Evolutionary conservation across 352 stramenopile genomes (phyloP).

Genomic region (Pythium phragmitis): DNA sequence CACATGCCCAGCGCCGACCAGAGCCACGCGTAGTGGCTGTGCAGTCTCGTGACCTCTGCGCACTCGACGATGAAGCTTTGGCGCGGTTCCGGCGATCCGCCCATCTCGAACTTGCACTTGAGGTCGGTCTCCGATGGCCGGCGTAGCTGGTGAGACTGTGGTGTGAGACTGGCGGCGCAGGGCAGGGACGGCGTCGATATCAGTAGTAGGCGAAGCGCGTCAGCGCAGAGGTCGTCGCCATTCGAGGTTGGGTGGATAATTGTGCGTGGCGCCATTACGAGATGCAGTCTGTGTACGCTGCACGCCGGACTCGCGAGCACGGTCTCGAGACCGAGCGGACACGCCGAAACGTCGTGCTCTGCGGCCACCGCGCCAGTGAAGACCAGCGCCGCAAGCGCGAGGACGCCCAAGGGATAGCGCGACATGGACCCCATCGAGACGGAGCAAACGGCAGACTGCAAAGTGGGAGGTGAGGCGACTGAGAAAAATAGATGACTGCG

Average conservation of each 20-base stretch:
- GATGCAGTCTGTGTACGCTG: not conserved
- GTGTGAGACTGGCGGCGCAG: not conserved
- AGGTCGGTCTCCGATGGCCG: not conserved
- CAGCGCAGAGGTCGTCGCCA: not conserved
- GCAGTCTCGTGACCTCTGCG: not conserved
- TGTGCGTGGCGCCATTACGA: not conserved
- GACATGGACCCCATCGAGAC: not conserved
- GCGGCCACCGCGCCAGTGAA: not conserved
- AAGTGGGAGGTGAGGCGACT: no score
- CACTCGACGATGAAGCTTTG: constrained; percentile 2
- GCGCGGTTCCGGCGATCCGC: not conserved
- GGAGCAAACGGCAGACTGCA: no score
- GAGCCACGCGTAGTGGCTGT: not conserved
- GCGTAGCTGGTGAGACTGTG: not conserved
- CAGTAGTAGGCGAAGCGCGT: not conserved
- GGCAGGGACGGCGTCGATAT: not conserved
- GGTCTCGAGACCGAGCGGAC: not conserved
- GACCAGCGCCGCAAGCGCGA: not conserved
- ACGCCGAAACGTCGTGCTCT: not conserved
- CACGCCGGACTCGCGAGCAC: constrained; percentile 1
- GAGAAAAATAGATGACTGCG: no score
- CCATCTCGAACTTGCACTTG: constrained; percentile 2
- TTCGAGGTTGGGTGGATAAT: not conserved
- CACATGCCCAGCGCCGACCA: not conserved
- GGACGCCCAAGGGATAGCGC: not conserved